Evolutionary conservation across 441 rosid species (phyloP), one percentile per base, ranked within the genome.

Genomic region (Manihot esculenta): DNA sequence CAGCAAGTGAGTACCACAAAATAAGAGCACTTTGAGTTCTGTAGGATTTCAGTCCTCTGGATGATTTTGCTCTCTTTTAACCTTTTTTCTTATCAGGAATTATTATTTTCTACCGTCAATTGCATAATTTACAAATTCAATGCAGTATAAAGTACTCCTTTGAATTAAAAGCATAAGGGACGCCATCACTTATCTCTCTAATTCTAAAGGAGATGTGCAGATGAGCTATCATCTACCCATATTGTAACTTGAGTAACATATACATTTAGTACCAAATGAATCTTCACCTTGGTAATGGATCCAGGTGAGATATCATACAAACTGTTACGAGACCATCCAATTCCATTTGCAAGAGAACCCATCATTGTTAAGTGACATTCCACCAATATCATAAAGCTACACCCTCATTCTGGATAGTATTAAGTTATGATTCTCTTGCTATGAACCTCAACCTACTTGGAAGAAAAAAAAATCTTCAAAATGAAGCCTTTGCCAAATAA

Each of bases 351-450:
- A 55, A 21, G 26, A 68, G 26, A 55, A n/a, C 35, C 49, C n/a
- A 10, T 70, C 10, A 11, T 62, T 62, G 51, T 62, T 51, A 42
- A n/a, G n/a, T 33, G 14, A 49, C 21, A 54, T 13, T 38, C 48
- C n/a, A 62, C 47, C 61, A 41, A 14, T 59, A 53, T 69, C 45
- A 15, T 57, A 69, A 55, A 47, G 21, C 5, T 61, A 69, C 3
- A 33, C 21, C 4, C 21, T 24, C 7, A 8, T 64, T 42, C 60
- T 60, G 33, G n/a, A 47, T 33, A 50, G n/a, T 2, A 38, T 61
- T 21, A 41, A 62, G 14, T 17, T 33, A 24, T 35, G 30, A 26
- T 49, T 48, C 47, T 15, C 58, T 56, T 11, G 1, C n/a, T 13
- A 44, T 13, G 57, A 59, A 14, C 56, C 49, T 59, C 45, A 68